Evolutionary conservation across 2,329 filamentous ascomycete species (phyloP).

Genomic region (Aspergillus caelatus): DNA sequence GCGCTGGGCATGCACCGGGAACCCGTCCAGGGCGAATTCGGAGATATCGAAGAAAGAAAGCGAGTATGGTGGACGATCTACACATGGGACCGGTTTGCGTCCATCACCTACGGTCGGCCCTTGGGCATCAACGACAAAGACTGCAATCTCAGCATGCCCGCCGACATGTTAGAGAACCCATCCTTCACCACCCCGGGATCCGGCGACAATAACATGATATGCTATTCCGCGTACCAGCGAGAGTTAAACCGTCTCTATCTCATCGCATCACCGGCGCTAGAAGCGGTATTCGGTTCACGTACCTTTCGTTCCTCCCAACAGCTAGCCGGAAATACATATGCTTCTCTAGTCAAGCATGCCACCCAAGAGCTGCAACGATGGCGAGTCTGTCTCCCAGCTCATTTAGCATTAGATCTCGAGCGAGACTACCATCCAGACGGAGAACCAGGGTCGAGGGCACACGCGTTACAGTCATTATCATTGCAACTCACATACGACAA

Average conservation of each 20-base stretch:
- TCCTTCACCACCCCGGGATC: conserved; percentile 22
- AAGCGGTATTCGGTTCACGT: conserved; percentile 29
- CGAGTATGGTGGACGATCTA: conserved; percentile 49
- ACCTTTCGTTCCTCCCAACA: conserved; percentile 22
- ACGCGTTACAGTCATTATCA: conserved; percentile 44
- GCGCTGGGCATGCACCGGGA: conserved; percentile 38
- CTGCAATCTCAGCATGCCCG: conserved; percentile 39
- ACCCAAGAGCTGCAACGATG: conserved; percentile 25
- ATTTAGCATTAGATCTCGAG: conserved; percentile 23
- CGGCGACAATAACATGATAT: conserved; percentile 12
- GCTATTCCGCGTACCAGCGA: conserved; percentile 28
- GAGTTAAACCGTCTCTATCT: conserved; percentile 29
- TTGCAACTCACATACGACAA: conserved; percentile 50
- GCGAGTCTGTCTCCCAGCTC: conserved; percentile 18
- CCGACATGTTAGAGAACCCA: conserved; percentile 36
- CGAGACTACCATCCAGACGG: conserved; percentile 18
- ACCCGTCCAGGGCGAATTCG: conserved; percentile 20
- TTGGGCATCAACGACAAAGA: conserved; percentile 48
- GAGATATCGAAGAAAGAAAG: conserved; percentile 40
- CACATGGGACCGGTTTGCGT: conserved; percentile 47
- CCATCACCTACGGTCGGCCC: conserved; percentile 45
- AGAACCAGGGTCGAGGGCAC: conserved; percentile 15
- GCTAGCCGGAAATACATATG: conserved; percentile 22
- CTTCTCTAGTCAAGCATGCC: conserved; percentile 19
- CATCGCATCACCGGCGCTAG: conserved; percentile 26